phyloP scores from a whole-genome alignment of 2,329 filamentous ascomycete species.

The Claviceps paspali region DNA sequence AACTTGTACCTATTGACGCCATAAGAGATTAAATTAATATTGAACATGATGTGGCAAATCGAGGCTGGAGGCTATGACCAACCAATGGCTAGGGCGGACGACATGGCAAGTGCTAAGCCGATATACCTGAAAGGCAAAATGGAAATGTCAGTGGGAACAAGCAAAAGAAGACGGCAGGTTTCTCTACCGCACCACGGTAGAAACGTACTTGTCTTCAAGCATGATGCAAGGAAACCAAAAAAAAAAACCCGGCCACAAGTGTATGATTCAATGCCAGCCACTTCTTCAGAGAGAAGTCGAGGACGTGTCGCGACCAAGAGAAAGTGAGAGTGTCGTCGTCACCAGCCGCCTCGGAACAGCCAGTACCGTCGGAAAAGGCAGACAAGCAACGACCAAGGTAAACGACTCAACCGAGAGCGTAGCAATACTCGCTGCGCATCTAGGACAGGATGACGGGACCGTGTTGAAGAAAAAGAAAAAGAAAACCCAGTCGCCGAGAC shows the following conservation, averaged over 20 bases:
- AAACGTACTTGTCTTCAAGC: constrained; percentile 25
- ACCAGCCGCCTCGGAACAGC: background rate
- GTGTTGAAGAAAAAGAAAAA: background rate
- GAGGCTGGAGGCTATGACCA: constrained; percentile 18
- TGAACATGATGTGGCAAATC: background rate
- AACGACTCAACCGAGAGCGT: background rate
- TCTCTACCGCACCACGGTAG: too few relatives aligned
- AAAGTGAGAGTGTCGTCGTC: background rate
- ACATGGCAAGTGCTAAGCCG: constrained; percentile 59
- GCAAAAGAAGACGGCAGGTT: too few relatives aligned
- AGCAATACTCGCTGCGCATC: background rate
- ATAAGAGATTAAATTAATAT: constrained; percentile 12
- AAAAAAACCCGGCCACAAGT: too few relatives aligned
- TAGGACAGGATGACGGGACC: too few relatives aligned
- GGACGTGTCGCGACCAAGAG: background rate
- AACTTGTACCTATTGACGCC: constrained; percentile 59
- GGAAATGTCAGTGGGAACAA: background rate
- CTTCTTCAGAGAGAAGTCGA: too few relatives aligned
- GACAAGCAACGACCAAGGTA: background rate
- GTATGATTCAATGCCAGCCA: too few relatives aligned
- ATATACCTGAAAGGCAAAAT: constrained; percentile 48
- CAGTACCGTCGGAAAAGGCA: background rate
- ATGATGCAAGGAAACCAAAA: constrained; percentile 9
- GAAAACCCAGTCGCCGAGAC: background rate
- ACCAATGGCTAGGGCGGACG: constrained; percentile 64